These are phyloP conservation scores for Solanum chmielewskii DNA, from an alignment of 257 asterid genomes.

Conservation along the genomic window DNA sequence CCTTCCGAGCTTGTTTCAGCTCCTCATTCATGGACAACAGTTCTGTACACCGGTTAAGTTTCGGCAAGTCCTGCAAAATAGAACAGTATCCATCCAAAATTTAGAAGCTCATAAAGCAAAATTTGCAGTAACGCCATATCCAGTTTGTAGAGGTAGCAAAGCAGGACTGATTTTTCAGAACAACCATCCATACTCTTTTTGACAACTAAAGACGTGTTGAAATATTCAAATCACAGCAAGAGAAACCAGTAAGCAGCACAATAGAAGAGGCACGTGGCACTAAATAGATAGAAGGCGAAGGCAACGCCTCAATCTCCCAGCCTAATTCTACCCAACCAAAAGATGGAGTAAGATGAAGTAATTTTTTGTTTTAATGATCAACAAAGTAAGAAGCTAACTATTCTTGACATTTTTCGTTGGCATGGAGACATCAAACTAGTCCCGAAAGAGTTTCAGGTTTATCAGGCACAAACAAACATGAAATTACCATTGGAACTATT, in stretches of 20 bases:
- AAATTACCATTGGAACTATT: neutral
- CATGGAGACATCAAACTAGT: neutral
- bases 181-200: neutral
- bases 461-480: neutral
- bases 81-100: neutral
- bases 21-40: conserved; percentile 83
- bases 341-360: neutral
- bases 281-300: neutral
- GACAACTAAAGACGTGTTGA: neutral
- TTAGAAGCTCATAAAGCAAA: neutral
- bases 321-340: neutral
- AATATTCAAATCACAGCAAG: neutral
- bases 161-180: neutral
- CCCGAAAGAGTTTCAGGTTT: neutral
- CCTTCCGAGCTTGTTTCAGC: conserved; percentile 82
- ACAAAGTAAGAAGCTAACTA: neutral
- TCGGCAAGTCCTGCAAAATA: conserved; percentile 36
- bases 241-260: neutral
- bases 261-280: neutral
- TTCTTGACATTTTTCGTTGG: neutral
- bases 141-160: neutral
- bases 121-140: neutral
- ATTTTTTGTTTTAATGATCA: neutral
- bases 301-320: neutral
- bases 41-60: conserved; percentile 65